Base-by-base conservation (phyloP, 768 basidiomycete species). In the Clathrus columnatus region DNA sequence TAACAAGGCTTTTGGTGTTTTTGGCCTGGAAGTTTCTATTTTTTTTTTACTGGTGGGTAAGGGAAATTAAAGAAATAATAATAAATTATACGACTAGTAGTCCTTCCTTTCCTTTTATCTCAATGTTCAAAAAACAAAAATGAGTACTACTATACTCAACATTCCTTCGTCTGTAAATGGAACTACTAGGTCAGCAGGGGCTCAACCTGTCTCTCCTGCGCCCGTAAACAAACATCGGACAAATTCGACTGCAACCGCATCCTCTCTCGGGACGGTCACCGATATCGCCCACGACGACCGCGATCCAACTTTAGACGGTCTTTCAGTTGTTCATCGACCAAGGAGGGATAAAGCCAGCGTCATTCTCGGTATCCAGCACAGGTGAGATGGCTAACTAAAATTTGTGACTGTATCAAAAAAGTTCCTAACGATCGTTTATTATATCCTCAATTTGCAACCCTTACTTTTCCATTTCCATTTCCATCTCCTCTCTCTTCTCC, bases 321-420 rank as follows among this genome's bases (percentile, higher is more conserved):
- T 69, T 64, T 58, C 70, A 50, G 65, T 73, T 59, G 65, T 72
- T 54, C 63, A 69, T 53, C 17, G 56, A 24, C 64, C 70, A 52
- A 77, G 79, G 57, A 70, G 75, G 24, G 85, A 89, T 70, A 90
- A 90, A 70, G 85, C 88, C 21, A 83, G 87, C 21, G 77, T 86
- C 60, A 75, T 90, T 51, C 79, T 90, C 43, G 88, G 87, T 60
- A 83, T 90, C 62, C 71, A 75, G 48, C 87, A 88, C 67, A 53
- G 51, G 51, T 26, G 28, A 23, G 21, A 5, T n/a, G n/a, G n/a
- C 11, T 36, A 14, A 8, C 36, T 36, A 36, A 36, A 14, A 14
- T 36, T 2, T 36, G 36, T 32, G 30, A 32, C n/a, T 32, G n/a
- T 36, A 36, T 36, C 36, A 36, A 36, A 36, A 14, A 36, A 5